Conservation (phyloP, 2,329 filamentous ascomycete genomes). For the Magnaporthales sp. region DNA sequence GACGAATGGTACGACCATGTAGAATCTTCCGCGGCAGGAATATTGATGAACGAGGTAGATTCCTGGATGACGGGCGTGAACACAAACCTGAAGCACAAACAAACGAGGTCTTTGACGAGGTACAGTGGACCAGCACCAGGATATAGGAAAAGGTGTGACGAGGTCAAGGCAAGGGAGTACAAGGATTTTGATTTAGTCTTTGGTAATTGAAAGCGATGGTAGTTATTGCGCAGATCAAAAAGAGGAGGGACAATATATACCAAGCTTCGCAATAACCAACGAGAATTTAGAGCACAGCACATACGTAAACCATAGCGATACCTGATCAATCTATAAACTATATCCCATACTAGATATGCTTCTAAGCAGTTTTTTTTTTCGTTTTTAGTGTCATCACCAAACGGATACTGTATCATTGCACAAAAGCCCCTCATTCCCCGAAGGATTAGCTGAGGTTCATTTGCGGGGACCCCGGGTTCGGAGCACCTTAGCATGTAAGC, state of each 20-base stretch:
- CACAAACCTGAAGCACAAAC: slow-evolving; percentile 36
- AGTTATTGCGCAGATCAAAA: background rate
- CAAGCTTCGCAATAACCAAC: background rate
- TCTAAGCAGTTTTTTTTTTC: too few species aligned
- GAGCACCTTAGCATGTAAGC: too few species aligned
- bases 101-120: slow-evolving; percentile 33
- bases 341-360: too few species aligned
- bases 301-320: too few species aligned
- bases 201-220: background rate
- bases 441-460: too few species aligned
- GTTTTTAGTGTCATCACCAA: too few species aligned
- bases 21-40: slow-evolving; percentile 30
- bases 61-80: slow-evolving; percentile 49
- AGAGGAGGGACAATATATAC: too few species aligned
- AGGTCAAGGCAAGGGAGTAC: slow-evolving; percentile 20
- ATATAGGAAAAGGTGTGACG: slow-evolving; percentile 28
- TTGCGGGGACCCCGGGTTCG: too few species aligned
- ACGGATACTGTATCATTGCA: too few species aligned
- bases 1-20: slow-evolving; percentile 39
- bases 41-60: slow-evolving; percentile 38
- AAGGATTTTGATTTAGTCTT: slow-evolving; percentile 9
- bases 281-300: background rate
- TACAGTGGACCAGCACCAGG: slow-evolving; percentile 36
- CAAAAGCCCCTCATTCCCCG: too few species aligned
- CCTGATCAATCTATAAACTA: too few species aligned